A percentile compares a stretch with the other conserved stretches of the same genome.
Evolutionary conservation across 2,329 filamentous ascomycete genomes (phyloP).

Genomic region (Metarhizium guizhouense): DNA sequence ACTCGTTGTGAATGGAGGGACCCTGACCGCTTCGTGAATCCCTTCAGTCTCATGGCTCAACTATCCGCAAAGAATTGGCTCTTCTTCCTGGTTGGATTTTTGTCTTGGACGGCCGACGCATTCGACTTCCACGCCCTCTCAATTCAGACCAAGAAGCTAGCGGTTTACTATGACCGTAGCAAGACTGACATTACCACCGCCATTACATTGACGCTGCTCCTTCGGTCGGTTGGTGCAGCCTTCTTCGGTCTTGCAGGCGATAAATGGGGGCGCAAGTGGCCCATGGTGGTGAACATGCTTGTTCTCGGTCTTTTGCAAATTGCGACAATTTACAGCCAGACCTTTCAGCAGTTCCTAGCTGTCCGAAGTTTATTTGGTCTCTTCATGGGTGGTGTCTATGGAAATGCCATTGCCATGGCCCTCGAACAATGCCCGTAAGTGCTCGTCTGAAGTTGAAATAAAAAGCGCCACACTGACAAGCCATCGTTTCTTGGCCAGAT

Average conservation of each 20-base stretch:
- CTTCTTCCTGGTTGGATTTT: conserved; percentile 66
- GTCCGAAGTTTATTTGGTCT: conserved; percentile 66
- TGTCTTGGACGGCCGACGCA: conserved; percentile 72
- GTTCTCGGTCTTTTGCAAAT: conserved; percentile 59
- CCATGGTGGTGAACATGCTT: conserved; percentile 74
- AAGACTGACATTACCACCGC: conserved; percentile 64
- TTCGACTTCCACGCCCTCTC: conserved; percentile 78
- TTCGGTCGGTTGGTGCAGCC: conserved; percentile 67
- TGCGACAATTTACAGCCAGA: conserved; percentile 66
- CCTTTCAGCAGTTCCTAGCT: conserved; percentile 66
- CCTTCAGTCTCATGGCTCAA: conserved; percentile 57
- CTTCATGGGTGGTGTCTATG: conserved; percentile 76
- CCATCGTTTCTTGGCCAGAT: conserved; percentile 23
- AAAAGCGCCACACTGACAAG: conserved; percentile 8
- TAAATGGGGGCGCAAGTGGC: conserved; percentile 74
- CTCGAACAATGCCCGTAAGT: conserved; percentile 62
- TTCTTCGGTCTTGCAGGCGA: conserved; percentile 71
- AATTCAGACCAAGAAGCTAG: conserved; percentile 67
- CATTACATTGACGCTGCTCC: conserved; percentile 66
- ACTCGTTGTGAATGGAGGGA: conserved; percentile 58
- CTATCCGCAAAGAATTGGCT: conserved; percentile 61
- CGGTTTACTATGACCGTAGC: conserved; percentile 36
- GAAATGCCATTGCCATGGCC: conserved; percentile 70
- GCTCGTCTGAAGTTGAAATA: neutral
- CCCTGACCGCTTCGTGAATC: conserved; percentile 59